These are phyloP conservation scores for Corymbia calophylla DNA, from an alignment of 441 rosid genomes.

Conservation along the genomic window DNA sequence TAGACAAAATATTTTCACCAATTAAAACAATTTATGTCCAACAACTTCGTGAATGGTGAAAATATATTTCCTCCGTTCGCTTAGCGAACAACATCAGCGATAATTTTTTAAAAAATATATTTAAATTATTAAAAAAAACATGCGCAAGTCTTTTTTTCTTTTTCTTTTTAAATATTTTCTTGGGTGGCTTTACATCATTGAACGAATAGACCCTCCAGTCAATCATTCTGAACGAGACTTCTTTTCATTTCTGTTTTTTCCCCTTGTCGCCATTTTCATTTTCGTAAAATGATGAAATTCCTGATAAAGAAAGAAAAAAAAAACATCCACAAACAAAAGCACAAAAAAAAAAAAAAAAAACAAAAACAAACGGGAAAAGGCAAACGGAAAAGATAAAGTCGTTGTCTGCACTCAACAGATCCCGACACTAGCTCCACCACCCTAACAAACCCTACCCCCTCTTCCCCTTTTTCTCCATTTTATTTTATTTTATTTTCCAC, in stretches of 20 bases:
- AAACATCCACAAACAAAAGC: no score
- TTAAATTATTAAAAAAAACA: no score
- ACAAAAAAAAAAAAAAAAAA: not conserved
- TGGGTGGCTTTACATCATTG: not conserved
- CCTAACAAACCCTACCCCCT: not conserved
- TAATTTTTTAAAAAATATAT: not conserved
- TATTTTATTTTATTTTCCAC: not conserved
- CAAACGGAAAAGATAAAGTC: not conserved
- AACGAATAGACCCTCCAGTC: not conserved
- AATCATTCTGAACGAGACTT: not conserved
- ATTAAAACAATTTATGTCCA: not conserved
- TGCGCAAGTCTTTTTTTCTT: not conserved
- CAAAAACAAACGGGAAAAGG: not conserved
- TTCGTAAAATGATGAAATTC: not conserved
- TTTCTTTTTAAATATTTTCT: not conserved
- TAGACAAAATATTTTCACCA: no score
- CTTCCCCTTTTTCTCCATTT: not conserved
- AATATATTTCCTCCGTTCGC: not conserved
- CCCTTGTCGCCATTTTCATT: not conserved
- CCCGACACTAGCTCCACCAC: not conserved
- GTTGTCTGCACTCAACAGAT: not conserved
- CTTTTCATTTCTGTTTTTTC: no score
- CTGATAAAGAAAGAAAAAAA: fast-evolving
- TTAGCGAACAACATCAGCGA: fast-evolving
- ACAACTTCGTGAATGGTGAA: fast-evolving